These are phyloP conservation scores for Mallotus nudiflorus DNA, from an alignment of 345 rosid species.

Conservation along the genomic window DNA sequence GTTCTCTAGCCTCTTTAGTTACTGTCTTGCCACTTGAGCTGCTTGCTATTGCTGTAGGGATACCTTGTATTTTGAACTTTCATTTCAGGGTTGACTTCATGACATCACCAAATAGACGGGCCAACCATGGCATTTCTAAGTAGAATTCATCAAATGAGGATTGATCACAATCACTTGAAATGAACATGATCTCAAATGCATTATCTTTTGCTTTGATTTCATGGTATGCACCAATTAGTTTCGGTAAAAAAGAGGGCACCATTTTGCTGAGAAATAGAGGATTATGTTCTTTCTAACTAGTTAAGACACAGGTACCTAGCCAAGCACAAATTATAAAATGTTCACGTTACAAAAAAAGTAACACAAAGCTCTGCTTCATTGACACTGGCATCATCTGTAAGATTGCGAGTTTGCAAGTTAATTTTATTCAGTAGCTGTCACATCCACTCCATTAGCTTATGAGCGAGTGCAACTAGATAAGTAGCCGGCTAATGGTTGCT, in stretches of 20 bases:
- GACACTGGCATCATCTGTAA: too few species aligned
- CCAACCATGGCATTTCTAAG: slow-evolving; percentile 69
- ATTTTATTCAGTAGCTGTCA: neutral
- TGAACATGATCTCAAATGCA: slow-evolving; percentile 53
- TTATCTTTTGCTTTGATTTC: slow-evolving; percentile 52
- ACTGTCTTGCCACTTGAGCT: slow-evolving; percentile 55
- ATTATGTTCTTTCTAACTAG: slow-evolving; percentile 67
- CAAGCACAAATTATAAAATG: slow-evolving; percentile 3
- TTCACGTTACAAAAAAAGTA: too few species aligned
- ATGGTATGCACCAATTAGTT: slow-evolving; percentile 55
- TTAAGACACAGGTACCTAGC: slow-evolving; percentile 51
- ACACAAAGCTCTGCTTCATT: too few species aligned
- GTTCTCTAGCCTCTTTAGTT: slow-evolving; percentile 46
- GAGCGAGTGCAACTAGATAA: too few species aligned
- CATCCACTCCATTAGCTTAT: too few species aligned
- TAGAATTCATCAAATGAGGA: slow-evolving; percentile 49
- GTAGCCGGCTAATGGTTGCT: too few species aligned
- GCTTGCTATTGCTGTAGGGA: slow-evolving; percentile 52
- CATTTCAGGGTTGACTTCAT: slow-evolving; percentile 44
- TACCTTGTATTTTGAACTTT: slow-evolving; percentile 56
- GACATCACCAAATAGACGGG: slow-evolving; percentile 63
- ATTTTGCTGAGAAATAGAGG: slow-evolving; percentile 71
- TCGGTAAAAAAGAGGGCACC: slow-evolving; percentile 69
- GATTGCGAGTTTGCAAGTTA: neutral
- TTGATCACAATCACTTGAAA: slow-evolving; percentile 61